Base-by-base conservation (phyloP, 306 rosid genomes). In the Morella rubra region DNA sequence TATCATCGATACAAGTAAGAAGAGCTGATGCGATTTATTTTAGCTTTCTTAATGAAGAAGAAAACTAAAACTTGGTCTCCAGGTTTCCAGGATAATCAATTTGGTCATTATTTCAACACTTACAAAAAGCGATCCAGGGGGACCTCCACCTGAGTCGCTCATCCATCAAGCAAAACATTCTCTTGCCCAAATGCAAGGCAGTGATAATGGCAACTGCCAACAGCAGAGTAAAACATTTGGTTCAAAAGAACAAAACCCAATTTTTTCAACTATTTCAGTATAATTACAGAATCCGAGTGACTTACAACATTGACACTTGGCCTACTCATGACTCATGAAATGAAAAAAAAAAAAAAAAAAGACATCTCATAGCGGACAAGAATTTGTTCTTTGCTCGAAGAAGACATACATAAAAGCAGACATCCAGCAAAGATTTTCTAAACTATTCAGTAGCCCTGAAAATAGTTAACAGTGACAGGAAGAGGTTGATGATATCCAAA, bases 401-500 rank as follows among this genome's bases (percentile, higher is more conserved):
- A 55, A 18, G 7, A 44, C 40, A 45, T 8, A 4, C 3, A 51
- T 41, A n/a, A 3, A 19, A 59, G 24, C 13, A 50, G 42, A 72
- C 20, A 44, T 18, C 15, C 56, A 8, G 75, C 67, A 42, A 52
- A 9, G 7, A 24, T 66, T 8, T 67, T 53, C 47, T 89, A 81
- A 90, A 3, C 51, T 62, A 0, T 18, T 88, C 83, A 22, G 86
- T 70, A 44, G 87, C 90, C 85, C 98, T 90, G 73, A 91, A 90
- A 44, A 90, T 7, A 5, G 91, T 86, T 14, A 94, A 85, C 72
- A 94, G 71, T 1, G 97, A 53, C 2, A 91, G 88, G 87, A 94
- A 94, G 65, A 94, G 98, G 85, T 94, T 94, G 86, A 94, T 73
- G 81, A 94, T 55, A 70, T 94, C 98, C 76, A 94, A 83, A 75